These are phyloP conservation scores for Patellifolia procumbens DNA, from an alignment of 179 eudicot genomes.

Conservation along the genomic window DNA sequence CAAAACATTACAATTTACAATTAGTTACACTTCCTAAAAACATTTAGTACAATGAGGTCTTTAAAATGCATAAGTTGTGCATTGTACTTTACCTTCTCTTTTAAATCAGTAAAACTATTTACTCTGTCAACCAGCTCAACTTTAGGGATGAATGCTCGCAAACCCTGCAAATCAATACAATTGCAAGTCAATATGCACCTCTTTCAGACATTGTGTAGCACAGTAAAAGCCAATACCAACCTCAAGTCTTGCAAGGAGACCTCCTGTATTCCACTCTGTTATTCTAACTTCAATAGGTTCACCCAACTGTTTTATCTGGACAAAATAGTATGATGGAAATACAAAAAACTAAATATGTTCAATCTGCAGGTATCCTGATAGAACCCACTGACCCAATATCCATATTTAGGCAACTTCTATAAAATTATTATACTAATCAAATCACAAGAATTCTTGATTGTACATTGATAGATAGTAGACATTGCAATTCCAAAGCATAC, in stretches of 20 bases:
- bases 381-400: not conserved
- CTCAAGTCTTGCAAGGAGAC: slow-evolving; percentile 92
- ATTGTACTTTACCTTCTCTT: slow-evolving; percentile 61
- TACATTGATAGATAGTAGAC: not conserved
- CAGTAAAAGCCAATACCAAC: slow-evolving; percentile 32
- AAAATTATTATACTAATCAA: not conserved
- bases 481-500: not conserved
- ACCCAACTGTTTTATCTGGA: slow-evolving; percentile 81
- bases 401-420: not conserved
- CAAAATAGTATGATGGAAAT: slow-evolving; percentile 11
- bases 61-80: not conserved
- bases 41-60: slow-evolving; percentile 2
- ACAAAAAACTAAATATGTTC: not conserved
- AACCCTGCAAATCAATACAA: slow-evolving; percentile 50
- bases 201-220: slow-evolving; percentile 8
- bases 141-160: slow-evolving; percentile 93
- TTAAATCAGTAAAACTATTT: slow-evolving; percentile 68
- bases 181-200: not conserved
- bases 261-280: slow-evolving; percentile 95
- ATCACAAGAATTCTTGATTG: slow-evolving; percentile 3
- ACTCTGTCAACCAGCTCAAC: slow-evolving; percentile 72
- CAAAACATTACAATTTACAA: slow-evolving; percentile 4
- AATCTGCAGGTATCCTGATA: not conserved
- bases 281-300: slow-evolving; percentile 82
- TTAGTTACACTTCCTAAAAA: not conserved